Percentiles rank a stretch among this genome's conserved stretches.
phyloP scores from a whole-genome alignment of 2,329 filamentous ascomycete species.

The Ilyonectria mors-panacis region DNA sequence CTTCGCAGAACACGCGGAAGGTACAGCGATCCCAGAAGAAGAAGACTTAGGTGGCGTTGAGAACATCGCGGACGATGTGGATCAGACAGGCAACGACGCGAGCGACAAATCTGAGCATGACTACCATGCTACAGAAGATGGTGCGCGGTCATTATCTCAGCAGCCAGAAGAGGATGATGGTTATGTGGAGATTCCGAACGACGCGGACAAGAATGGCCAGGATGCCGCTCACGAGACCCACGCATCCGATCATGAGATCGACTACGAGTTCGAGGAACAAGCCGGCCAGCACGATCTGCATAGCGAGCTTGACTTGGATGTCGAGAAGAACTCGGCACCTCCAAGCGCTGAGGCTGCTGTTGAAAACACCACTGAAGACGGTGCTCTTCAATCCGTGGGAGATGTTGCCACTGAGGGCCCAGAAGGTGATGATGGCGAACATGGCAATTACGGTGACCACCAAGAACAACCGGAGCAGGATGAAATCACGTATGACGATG shows the following conservation, averaged over 20 bases:
- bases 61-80: constrained; percentile 25
- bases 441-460: background rate
- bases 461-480: constrained; percentile 28
- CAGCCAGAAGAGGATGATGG: constrained; percentile 22
- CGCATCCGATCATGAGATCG: constrained; percentile 47
- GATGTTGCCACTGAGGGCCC: constrained; percentile 13
- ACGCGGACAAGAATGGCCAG: constrained; percentile 18
- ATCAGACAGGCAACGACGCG: constrained; percentile 24
- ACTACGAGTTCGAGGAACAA: constrained; percentile 49
- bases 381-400: constrained; percentile 4
- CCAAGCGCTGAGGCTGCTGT: constrained; percentile 4
- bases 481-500: constrained; percentile 38
- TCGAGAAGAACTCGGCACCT: constrained; percentile 24
- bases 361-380: constrained; percentile 2
- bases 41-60: constrained; percentile 37
- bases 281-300: constrained; percentile 33
- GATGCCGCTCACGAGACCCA: constrained; percentile 30
- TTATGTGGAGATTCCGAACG: constrained; percentile 19
- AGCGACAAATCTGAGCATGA: constrained; percentile 25
- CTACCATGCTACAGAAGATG: constrained; percentile 30
- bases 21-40: constrained; percentile 41
- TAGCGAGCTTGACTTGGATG: constrained; percentile 19
- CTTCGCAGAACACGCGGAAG: constrained; percentile 36
- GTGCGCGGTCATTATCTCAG: constrained; percentile 13
- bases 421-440: constrained; percentile 16